These are phyloP conservation scores for Ajuga chamaepitys DNA, from an alignment of 257 asterid genomes.

Conservation along the genomic window DNA sequence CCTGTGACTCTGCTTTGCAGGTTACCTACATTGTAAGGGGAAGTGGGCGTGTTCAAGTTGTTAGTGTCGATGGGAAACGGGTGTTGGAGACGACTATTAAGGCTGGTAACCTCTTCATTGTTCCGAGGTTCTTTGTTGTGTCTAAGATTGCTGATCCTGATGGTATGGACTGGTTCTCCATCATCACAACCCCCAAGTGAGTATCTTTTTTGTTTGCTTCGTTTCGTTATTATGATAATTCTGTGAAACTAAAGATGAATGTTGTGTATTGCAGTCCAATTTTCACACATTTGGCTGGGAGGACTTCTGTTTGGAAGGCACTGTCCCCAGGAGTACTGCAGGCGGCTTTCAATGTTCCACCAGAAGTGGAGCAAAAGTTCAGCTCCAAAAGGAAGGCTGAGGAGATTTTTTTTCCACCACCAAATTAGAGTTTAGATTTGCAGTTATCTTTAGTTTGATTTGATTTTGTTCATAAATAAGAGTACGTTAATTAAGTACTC, in stretches of 20 bases:
- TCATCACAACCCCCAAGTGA: constrained; percentile 83
- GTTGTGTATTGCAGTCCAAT: constrained; percentile 38
- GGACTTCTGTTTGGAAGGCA: constrained; percentile 58
- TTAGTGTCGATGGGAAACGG: constrained; percentile 72
- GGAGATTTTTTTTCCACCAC: constrained; percentile 83
- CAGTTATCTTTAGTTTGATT: neutral
- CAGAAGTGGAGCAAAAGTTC: constrained; percentile 61
- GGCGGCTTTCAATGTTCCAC: constrained; percentile 46
- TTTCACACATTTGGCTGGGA: constrained; percentile 61
- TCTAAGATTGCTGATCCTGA: constrained; percentile 73
- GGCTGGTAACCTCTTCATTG: constrained; percentile 69
- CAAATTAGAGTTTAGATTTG: constrained; percentile 22
- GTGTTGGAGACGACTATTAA: constrained; percentile 57
- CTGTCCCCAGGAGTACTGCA: constrained; percentile 53
- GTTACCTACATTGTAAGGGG: constrained; percentile 83
- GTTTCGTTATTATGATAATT: neutral
- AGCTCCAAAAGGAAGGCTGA: constrained; percentile 60
- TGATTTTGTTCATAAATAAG: too few relatives aligned
- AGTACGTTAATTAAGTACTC: too few relatives aligned
- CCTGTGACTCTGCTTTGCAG: constrained; percentile 84
- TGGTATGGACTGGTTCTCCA: constrained; percentile 94
- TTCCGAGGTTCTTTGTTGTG: constrained; percentile 79
- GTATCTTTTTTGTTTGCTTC: neutral
- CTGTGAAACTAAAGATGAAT: neutral
- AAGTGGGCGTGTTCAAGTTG: constrained; percentile 74